Base-by-base conservation (phyloP, 2,329 filamentous ascomycete genomes). In the Calonectria naviculata region DNA sequence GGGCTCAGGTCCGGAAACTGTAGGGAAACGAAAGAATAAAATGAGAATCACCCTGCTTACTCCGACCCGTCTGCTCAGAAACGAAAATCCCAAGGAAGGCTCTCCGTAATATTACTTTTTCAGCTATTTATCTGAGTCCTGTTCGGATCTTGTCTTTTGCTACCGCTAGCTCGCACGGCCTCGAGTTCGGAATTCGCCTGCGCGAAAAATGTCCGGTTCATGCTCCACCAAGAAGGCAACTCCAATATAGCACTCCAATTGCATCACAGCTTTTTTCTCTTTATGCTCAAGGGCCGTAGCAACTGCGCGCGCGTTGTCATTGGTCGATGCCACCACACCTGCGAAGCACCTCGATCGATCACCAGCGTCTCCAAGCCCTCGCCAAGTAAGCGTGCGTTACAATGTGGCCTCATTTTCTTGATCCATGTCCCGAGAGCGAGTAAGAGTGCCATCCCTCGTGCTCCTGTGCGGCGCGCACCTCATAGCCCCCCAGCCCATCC, bases 121-220 rank as follows among this genome's bases (percentile, higher is more conserved):
- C n/a, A 24, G 12, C 21, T 24, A 42, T 31, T 38, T 38, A 38
- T 36, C 21, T 58, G 31, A 38, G 34, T n/a, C n/a, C 7, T 58
- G 7, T 34, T 17, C 19, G 1, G 17, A 34, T 9, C 21, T 6
- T 38, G 21, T 19, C 7, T 58, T 6, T 21, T 26, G 13, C 36
- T n/a, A n/a, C 52, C 21, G 29, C 28, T n/a, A 36, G n/a, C 31
- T 29, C 41, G 17, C 9, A 31, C 56, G 21, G 26, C n/a, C 31
- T 56, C 29, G 19, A 66, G 44, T 44, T 65, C 67, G 67, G 67
- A 65, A 63, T 56, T 67, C 56, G 68, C 63, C 63, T 70, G 63
- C 44, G 31, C 28, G 64, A 46, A 31, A 54, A 63, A 67, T 47
- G 41, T 26, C 41, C 52, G 60, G 24, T 17, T 26, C 29, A 38